Base-by-base conservation (phyloP, 441 rosid genomes). In the Populus hybrid region DNA sequence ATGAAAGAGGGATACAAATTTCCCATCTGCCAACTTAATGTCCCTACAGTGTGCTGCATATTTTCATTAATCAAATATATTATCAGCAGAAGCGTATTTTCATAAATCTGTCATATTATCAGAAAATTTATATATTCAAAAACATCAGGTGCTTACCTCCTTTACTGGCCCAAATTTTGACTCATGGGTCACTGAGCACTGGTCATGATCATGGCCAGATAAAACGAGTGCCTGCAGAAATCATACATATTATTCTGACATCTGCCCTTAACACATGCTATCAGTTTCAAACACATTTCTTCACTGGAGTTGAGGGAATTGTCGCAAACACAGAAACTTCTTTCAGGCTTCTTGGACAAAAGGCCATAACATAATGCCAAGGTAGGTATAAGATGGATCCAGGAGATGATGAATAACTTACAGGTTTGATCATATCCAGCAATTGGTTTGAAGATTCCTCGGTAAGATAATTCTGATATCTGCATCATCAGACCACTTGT, bases 191-290 rank as follows among this genome's bases (percentile, higher is more conserved):
- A 90, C 71, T 7, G 90, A 87, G 84, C 98, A 95, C 74, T 93
- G 99, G 79, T 92, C 97, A 77, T 95, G 98, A 91, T 93, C 99
- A 83, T 95, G 99, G 64, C 95, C 97, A 69, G 98, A 93, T 71
- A 95, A 81, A 83, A 93, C 81, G 2, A 95, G 90, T 28, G 78
- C 85, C 98, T 95, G 86, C 67, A 82, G 70, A 78, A 81, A 75
- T 61, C 70, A 29, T 31, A 9, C 18, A 24, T 73, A 45, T 67
- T 67, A 56, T 56, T 66, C 45, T 29, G 24, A 74, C 67, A 73
- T 67, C 59, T 70, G 29, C 40, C 16, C 21, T 74, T 3, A 29
- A 2, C 69, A 2, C 33, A 9, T 68, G 74, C 40, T 26, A 4
- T 75, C 77, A 36, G 2, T 28, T 68, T 50, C 66, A 53, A 10